phyloP scores from a whole-genome alignment of 164 flowering plant species.

The Echeveria elegans region DNA sequence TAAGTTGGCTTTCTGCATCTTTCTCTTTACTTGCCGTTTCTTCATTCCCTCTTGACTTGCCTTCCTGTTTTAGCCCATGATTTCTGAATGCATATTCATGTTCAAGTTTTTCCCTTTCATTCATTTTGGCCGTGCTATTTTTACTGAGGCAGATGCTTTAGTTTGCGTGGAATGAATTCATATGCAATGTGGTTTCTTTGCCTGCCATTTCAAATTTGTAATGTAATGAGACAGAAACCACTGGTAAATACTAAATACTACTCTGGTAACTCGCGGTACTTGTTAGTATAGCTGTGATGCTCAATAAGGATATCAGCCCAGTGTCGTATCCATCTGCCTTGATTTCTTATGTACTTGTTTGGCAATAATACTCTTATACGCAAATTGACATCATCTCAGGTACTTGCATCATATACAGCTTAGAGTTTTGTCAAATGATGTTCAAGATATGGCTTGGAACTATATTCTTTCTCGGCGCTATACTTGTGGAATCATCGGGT shows the following conservation, averaged over 20 bases:
- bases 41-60: not conserved
- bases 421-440: slow-evolving; percentile 26
- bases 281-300: no score
- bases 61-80: not conserved
- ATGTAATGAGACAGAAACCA: no score
- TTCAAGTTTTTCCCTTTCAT: no score
- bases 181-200: no score
- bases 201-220: no score
- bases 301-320: no score
- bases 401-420: not conserved
- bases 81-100: no score
- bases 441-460: slow-evolving; percentile 27
- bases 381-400: not conserved
- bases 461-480: slow-evolving; percentile 23
- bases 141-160: not conserved
- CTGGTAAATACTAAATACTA: no score
- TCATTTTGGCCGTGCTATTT: no score
- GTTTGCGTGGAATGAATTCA: not conserved
- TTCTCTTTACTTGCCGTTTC: not conserved
- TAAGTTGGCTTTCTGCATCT: not conserved
- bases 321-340: no score
- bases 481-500: slow-evolving; percentile 30
- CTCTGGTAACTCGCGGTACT: no score
- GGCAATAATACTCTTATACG: not conserved
- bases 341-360: no score